Conservation (phyloP, 2,329 filamentous ascomycete genomes). For the Achaetomium macrosporum region DNA sequence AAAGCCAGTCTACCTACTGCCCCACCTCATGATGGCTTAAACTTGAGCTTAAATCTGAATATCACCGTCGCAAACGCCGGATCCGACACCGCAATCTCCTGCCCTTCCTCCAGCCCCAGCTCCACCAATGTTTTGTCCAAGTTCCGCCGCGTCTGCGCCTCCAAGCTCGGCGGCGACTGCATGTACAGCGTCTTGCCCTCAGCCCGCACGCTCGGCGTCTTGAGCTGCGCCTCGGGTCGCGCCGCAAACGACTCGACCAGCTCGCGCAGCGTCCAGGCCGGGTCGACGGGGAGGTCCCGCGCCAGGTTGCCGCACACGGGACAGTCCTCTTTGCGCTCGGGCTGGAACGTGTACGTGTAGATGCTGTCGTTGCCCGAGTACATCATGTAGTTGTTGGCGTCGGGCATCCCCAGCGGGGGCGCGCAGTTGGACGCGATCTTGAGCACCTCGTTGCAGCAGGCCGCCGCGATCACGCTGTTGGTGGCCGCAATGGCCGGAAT, state of each 20-base stretch:
- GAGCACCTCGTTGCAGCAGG: conserved; percentile 94
- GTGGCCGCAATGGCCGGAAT: conserved; percentile 97
- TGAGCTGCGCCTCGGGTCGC: conserved; percentile 84
- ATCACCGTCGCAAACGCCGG: conserved; percentile 76
- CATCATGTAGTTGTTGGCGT: conserved; percentile 88
- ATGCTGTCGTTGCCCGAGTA: conserved; percentile 94
- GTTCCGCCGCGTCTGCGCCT: conserved; percentile 79
- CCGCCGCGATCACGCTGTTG: conserved; percentile 91
- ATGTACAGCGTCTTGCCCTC: conserved; percentile 86
- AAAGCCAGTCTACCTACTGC: not conserved
- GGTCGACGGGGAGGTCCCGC: conserved; percentile 60
- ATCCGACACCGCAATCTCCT: conserved; percentile 89
- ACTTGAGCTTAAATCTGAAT: conserved; percentile 51
- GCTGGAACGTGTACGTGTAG: conserved; percentile 96
- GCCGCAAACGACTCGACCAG: conserved; percentile 80
- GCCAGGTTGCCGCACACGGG: conserved; percentile 86
- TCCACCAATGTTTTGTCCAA: conserved; percentile 71
- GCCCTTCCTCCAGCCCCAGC: conserved; percentile 65
- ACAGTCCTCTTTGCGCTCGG: conserved; percentile 90
- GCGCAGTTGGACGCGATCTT: conserved; percentile 84
- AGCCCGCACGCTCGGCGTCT: conserved; percentile 78
- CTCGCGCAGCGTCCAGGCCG: conserved; percentile 68
- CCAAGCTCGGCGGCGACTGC: conserved; percentile 72
- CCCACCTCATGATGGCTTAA: conserved; percentile 29
- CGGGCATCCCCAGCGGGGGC: conserved; percentile 62